phyloP scores from a whole-genome alignment of 1,284 basidiomycete genomes.

The Ceratobasidium sp. region DNA sequence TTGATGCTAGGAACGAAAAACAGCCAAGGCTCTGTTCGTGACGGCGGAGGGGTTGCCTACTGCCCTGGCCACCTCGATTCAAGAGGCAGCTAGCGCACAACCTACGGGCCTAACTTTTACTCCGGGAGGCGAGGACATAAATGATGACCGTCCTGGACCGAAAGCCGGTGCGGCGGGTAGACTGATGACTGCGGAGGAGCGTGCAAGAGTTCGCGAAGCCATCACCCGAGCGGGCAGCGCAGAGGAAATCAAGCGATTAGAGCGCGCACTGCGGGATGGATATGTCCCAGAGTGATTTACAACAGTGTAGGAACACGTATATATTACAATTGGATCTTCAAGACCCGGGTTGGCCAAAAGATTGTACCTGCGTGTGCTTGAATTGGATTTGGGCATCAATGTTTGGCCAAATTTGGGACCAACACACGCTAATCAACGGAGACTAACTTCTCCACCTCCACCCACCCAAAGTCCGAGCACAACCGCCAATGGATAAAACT shows the following conservation, averaged over 20 bases:
- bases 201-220: conserved; percentile 75
- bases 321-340: neutral
- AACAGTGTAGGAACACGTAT: neutral
- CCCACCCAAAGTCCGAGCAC: neutral
- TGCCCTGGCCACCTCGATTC: conserved; percentile 80
- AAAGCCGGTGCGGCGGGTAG: conserved; percentile 53
- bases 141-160: conserved; percentile 17
- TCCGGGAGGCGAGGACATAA: conserved; percentile 29
- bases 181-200: conserved; percentile 68
- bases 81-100: conserved; percentile 36
- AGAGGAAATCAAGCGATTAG: conserved; percentile 63
- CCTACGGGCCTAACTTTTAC: conserved; percentile 40
- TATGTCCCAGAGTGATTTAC: conserved; percentile 53
- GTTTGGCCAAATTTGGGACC: conserved; percentile 22
- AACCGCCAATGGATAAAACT: conserved; percentile 30
- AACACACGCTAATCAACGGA: conserved; percentile 34
- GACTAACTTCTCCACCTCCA: conserved; percentile 24
- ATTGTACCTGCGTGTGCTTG: neutral
- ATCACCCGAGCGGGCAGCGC: conserved; percentile 72
- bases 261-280: conserved; percentile 62
- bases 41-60: conserved; percentile 81
- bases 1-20: conserved; percentile 75
- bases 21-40: conserved; percentile 78
- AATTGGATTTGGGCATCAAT: conserved; percentile 41
- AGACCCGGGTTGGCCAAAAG: neutral